Base-by-base conservation (phyloP, 1,139 yeast genomes). In the Groenewaldozyma auringiensis region DNA sequence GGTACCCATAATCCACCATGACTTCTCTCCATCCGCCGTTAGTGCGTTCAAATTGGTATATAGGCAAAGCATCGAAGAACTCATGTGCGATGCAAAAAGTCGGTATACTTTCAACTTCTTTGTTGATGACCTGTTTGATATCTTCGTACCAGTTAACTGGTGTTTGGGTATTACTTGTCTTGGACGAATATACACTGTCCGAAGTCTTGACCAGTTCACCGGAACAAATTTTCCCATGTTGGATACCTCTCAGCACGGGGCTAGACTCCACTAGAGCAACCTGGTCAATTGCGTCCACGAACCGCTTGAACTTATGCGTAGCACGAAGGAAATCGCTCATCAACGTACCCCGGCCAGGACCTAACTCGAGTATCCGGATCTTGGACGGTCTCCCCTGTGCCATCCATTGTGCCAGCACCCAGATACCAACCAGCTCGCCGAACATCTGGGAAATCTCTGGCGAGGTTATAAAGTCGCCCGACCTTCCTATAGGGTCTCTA, bases 401-500 rank as follows among this genome's bases (percentile, higher is more conserved):
- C 44, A 75, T 57, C 86, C 89, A 84, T 21, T 76, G 72, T 2
- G 71, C 60, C 25, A 67, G 49, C 9, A 66, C 45, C 88, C 94
- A 86, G 8, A 86, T 68, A 0, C 94, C 95, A 46, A 85, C 73
- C 70, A 85, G 76, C 60, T 86, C 95, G 9, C 95, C 95, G 68
- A 86, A 86, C 66, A 85, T 82, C 41, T 86, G 87, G 2, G 94
- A 82, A 43, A 86, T 84, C 64, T 86, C 95, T 0, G 95, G 95
- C 0, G 92, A 81, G 0, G 95, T 86, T 47, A 82, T 74, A 61
- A 86, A 86, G 63, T 86, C 95, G 3, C 95, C 95, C 11, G 62
- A 58, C 0, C 68, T 53, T 47, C 85, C 87, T 36, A 86, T 68
- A 0, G 95, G 95, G 55, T 85, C 81, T 54, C 81, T 67, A 2